Percentiles rank a stretch among this genome's conserved stretches.
Evolutionary conservation across 2,329 filamentous ascomycete genomes (phyloP).

Genomic region (Dactylellina drechsleri): DNA sequence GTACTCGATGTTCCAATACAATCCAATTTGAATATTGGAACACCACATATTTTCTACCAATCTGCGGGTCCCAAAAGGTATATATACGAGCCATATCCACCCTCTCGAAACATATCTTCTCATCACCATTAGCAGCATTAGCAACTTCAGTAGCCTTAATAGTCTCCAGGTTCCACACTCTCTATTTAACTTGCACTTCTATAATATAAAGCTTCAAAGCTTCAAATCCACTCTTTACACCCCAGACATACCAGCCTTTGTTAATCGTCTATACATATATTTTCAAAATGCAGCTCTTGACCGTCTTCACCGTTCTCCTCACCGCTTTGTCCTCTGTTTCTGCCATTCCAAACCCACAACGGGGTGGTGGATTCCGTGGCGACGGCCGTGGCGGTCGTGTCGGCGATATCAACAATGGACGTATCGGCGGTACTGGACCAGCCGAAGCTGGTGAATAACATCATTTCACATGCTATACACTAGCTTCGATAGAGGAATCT

Average conservation of each 20-base stretch:
- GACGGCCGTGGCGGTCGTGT: not conserved
- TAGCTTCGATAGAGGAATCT: not conserved
- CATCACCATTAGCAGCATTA: constrained; percentile 37
- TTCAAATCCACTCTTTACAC: constrained; percentile 35
- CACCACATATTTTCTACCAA: not conserved
- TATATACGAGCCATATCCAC: constrained; percentile 22
- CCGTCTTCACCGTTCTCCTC: constrained; percentile 36
- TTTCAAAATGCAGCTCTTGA: constrained; percentile 52
- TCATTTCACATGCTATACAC: not conserved
- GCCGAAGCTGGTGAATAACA: constrained; percentile 32
- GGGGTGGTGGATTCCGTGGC: constrained; percentile 7
- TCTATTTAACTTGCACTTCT: constrained; percentile 16
- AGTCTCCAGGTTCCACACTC: constrained; percentile 19
- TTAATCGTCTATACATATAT: constrained; percentile 1
- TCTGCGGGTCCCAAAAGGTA: not conserved
- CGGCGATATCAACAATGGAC: constrained; percentile 21
- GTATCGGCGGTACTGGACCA: constrained; percentile 45
- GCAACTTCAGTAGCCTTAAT: not conserved
- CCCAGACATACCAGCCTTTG: not conserved
- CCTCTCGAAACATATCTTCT: not conserved
- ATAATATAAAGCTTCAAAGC: constrained; percentile 16
- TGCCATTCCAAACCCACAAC: constrained; percentile 28
- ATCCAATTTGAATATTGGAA: not conserved
- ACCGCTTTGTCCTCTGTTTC: constrained; percentile 37
- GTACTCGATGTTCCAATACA: constrained; percentile 2